Conservation (phyloP, 169 alveolate genomes). For the Plasmodium gonderi region DNA sequence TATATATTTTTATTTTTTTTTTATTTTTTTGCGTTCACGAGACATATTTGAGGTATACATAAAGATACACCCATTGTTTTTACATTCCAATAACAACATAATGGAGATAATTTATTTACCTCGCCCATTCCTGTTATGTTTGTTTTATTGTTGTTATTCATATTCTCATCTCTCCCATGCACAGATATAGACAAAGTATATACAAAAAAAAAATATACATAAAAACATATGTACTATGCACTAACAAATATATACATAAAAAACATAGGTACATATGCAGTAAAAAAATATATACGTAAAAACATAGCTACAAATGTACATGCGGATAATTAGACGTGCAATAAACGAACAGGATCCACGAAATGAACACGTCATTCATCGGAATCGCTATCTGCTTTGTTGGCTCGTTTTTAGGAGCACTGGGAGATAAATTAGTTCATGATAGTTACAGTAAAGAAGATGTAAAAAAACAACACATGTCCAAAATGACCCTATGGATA, state of each 20-base stretch:
- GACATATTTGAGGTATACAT: background rate
- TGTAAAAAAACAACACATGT: background rate
- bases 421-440: slow-evolving; percentile 56
- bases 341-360: background rate
- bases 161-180: no score
- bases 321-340: no score
- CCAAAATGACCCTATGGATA: slow-evolving; percentile 26
- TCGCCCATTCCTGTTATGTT: background rate
- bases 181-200: background rate
- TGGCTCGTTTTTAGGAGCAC: slow-evolving; percentile 62
- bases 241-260: no score
- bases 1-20: no score
- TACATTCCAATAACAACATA: background rate
- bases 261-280: no score
- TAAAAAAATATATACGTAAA: no score
- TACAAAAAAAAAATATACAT: background rate
- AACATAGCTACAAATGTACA: no score
- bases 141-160: no score
- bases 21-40: background rate
- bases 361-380: slow-evolving; percentile 33
- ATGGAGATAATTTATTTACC: background rate
- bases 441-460: slow-evolving; percentile 41
- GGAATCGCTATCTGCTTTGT: slow-evolving; percentile 35
- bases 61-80: background rate
- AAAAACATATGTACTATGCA: background rate